Evolutionary conservation across 257 asterid species (phyloP).

Genomic region (Forsythia suspensa): DNA sequence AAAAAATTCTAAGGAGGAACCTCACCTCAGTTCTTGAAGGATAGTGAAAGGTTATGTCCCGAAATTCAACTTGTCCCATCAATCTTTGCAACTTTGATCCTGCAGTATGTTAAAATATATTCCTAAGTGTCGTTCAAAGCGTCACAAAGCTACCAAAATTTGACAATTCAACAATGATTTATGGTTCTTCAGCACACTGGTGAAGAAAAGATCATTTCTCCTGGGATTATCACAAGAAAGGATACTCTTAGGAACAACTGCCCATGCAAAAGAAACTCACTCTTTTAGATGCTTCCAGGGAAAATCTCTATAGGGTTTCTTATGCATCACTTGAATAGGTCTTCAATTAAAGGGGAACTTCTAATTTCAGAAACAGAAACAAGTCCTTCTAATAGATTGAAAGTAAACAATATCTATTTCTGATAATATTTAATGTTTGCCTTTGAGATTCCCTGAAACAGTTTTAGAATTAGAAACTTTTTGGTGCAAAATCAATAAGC

Average conservation of each 20-base stretch:
- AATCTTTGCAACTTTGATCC: slow-evolving; percentile 70
- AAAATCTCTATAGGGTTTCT: not conserved
- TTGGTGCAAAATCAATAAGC: too few relatives aligned
- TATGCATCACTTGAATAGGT: not conserved
- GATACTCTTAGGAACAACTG: not conserved
- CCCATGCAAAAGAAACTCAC: not conserved
- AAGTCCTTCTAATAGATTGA: not conserved
- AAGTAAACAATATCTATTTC: not conserved
- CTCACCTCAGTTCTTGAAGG: slow-evolving; percentile 76
- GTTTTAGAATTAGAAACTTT: not conserved
- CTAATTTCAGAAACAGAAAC: too few relatives aligned
- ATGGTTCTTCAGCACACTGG: slow-evolving; percentile 16
- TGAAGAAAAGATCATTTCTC: not conserved
- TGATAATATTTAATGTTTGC: not conserved
- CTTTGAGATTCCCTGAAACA: not conserved
- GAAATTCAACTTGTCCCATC: slow-evolving; percentile 71
- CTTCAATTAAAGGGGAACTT: not conserved
- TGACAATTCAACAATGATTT: not conserved
- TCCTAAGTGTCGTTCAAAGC: not conserved
- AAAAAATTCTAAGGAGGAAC: not conserved
- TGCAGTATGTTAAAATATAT: slow-evolving; percentile 33
- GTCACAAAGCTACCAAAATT: not conserved
- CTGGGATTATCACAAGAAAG: not conserved
- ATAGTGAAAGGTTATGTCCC: slow-evolving; percentile 66
- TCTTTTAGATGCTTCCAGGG: not conserved